These are phyloP conservation scores for Mycosarcoma mackinlayi DNA, from an alignment of 1,284 basidiomycete genomes.

Conservation along the genomic window DNA sequence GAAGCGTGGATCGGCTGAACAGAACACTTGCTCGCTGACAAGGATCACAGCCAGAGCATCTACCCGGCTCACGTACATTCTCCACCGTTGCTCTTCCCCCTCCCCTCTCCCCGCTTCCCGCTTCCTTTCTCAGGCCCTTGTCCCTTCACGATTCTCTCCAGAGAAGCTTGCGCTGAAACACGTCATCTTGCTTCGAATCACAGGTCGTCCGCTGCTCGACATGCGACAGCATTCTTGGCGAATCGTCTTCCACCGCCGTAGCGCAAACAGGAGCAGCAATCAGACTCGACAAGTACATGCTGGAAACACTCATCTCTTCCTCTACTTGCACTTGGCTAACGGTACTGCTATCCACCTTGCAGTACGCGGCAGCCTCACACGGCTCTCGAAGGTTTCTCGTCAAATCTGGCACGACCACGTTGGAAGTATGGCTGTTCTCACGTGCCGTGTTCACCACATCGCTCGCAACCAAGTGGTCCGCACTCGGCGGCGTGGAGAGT, in stretches of 20 bases:
- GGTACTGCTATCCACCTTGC: slow-evolving; percentile 8
- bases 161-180: too few species aligned
- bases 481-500: not conserved
- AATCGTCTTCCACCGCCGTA: not conserved
- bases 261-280: not conserved
- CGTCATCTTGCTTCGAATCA: not conserved
- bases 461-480: slow-evolving; percentile 5
- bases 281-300: slow-evolving; percentile 24
- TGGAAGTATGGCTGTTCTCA: slow-evolving; percentile 32
- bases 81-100: not conserved
- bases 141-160: too few species aligned
- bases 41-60: slow-evolving; percentile 24
- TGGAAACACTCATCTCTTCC: not conserved
- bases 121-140: not conserved
- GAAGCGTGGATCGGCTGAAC: slow-evolving; percentile 21
- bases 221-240: slow-evolving; percentile 12
- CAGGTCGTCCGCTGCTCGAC: slow-evolving; percentile 10
- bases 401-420: not conserved
- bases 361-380: slow-evolving; percentile 23
- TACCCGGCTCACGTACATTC: slow-evolving; percentile 36
- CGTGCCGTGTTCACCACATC: slow-evolving; percentile 25
- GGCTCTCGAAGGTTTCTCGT: slow-evolving; percentile 27
- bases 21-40: slow-evolving; percentile 38
- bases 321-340: slow-evolving; percentile 1
- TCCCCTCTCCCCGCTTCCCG: not conserved